These are phyloP conservation scores for Monosporozyma aquatica DNA, from an alignment of 805 yeast species.

Conservation along the genomic window DNA sequence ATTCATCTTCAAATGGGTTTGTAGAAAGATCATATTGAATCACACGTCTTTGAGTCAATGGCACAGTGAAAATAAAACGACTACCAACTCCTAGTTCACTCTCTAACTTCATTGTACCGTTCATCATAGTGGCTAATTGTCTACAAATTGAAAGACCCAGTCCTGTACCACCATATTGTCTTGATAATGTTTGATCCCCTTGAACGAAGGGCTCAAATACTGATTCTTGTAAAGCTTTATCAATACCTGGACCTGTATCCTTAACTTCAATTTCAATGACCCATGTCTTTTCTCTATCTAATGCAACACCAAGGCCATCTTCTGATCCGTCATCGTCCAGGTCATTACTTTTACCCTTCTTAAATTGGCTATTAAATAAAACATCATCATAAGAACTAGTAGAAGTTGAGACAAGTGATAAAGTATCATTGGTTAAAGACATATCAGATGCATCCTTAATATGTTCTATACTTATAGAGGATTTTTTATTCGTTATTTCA, in stretches of 20 bases:
- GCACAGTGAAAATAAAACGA: conserved; percentile 71
- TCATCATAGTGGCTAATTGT: conserved; percentile 86
- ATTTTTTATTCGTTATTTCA: conserved; percentile 6
- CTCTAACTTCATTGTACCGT: conserved; percentile 68
- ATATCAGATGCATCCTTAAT: conserved; percentile 1
- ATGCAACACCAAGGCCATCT: conserved; percentile 17
- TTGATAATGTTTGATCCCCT: conserved; percentile 87
- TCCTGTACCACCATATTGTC: conserved; percentile 95
- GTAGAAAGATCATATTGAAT: conserved; percentile 24
- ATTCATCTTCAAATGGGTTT: conserved; percentile 56
- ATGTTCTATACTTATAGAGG: not conserved
- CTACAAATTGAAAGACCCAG: conserved; percentile 83
- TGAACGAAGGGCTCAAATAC: conserved; percentile 96
- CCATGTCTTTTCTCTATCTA: conserved; percentile 29
- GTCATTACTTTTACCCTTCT: conserved; percentile 22
- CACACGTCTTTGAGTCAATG: conserved; percentile 47
- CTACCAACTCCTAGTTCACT: conserved; percentile 79
- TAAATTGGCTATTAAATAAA: conserved; percentile 36
- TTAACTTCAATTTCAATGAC: conserved; percentile 51
- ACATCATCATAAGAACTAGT: conserved; percentile 37
- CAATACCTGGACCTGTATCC: conserved; percentile 95
- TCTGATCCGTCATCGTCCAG: conserved; percentile 18
- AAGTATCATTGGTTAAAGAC: not conserved
- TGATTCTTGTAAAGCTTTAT: conserved; percentile 64
- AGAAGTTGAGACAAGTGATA: conserved; percentile 16